A percentile compares a stretch with the other conserved stretches of the same genome.
These are phyloP conservation scores for Paraleonurus japonicus DNA, from an alignment of 257 asterid genomes.

Conservation along the genomic window DNA sequence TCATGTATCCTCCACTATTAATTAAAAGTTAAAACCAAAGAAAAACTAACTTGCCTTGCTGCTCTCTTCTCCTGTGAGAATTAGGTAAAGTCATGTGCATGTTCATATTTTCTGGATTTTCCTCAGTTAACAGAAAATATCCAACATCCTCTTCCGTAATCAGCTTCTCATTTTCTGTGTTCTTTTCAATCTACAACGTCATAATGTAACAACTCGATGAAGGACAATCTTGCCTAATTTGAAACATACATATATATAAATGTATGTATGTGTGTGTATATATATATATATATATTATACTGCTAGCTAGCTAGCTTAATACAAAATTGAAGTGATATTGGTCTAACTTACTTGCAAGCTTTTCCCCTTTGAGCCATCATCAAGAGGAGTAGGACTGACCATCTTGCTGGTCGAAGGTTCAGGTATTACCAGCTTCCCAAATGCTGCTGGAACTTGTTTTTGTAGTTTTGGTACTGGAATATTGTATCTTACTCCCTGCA, in stretches of 20 bases:
- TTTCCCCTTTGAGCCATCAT: slow-evolving; percentile 20
- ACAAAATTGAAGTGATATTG: neutral
- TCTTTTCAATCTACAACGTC: slow-evolving; percentile 31
- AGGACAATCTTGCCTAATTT: too few species aligned
- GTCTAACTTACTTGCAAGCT: slow-evolving; percentile 30
- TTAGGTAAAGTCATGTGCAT: slow-evolving; percentile 7
- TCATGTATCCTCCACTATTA: too few species aligned
- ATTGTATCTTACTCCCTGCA: too few species aligned
- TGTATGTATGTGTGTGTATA: too few species aligned
- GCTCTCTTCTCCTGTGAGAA: neutral
- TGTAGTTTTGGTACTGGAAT: too few species aligned
- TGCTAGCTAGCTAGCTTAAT: too few species aligned
- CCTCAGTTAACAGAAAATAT: slow-evolving; percentile 29
- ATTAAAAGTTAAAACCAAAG: too few species aligned
- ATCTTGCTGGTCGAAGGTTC: slow-evolving; percentile 8
- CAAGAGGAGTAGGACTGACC: slow-evolving; percentile 7
- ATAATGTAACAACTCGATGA: too few species aligned
- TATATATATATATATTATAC: too few species aligned
- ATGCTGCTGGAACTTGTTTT: neutral
- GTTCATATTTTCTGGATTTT: slow-evolving; percentile 3
- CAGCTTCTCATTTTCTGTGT: slow-evolving; percentile 15
- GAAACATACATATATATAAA: too few species aligned
- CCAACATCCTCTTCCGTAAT: slow-evolving; percentile 25
- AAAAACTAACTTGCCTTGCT: slow-evolving; percentile 33
- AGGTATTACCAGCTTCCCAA: slow-evolving; percentile 13